Percentiles rank a stretch among this genome's conserved stretches.
These are phyloP conservation scores for Amphirosellinia nigrospora DNA, from an alignment of 495 filamentous ascomycete species.

Conservation along the genomic window DNA sequence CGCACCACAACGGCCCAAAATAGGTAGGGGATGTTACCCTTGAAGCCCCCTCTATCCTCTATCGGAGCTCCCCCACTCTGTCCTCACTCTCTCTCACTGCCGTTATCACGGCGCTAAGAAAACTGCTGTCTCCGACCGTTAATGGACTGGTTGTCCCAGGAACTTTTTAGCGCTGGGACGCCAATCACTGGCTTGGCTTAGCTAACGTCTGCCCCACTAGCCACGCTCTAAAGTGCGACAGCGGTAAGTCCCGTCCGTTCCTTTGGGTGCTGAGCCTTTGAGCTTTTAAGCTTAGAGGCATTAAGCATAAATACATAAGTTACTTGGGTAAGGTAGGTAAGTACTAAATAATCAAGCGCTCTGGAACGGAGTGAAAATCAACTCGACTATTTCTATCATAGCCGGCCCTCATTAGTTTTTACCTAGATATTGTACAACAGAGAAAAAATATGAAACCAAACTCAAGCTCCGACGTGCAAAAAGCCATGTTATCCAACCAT, in stretches of 20 bases:
- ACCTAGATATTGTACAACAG: no score
- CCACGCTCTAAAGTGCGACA: neutral
- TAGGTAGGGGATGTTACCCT: neutral
- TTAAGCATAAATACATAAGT: neutral
- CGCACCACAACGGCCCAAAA: neutral
- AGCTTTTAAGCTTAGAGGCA: neutral
- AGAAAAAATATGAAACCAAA: neutral
- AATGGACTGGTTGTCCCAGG: neutral
- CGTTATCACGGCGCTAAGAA: neutral
- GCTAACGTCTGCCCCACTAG: neutral
- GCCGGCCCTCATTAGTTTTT: neutral
- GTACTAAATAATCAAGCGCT: no score
- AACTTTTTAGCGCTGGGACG: neutral
- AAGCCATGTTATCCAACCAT: neutral
- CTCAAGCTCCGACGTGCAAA: no score
- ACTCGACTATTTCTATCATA: no score
- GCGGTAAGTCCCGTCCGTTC: neutral
- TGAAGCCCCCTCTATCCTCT: neutral
- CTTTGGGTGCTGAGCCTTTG: neutral
- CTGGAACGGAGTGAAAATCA: no score
- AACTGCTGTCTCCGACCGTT: neutral
- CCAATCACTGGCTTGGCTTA: neutral
- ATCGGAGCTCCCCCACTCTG: neutral
- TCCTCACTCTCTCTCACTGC: no score
- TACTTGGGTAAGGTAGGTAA: neutral